phyloP scores from a whole-genome alignment of 805 yeast species.

The Candida peoriensis region DNA sequence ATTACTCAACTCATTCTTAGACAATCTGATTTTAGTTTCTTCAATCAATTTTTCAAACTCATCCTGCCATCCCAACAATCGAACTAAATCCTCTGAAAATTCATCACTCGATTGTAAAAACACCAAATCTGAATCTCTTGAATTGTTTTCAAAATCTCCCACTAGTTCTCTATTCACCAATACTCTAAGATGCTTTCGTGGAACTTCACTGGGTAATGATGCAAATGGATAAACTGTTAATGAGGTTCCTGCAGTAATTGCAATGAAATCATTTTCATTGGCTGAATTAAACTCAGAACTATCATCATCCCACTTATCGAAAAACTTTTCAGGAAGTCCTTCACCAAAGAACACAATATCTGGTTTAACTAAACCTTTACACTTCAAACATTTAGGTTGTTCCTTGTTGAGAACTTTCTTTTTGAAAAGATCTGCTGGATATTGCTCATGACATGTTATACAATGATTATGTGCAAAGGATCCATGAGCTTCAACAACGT shows the following conservation, averaged over 20 bases:
- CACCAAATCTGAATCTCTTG: conserved; percentile 58
- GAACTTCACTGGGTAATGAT: conserved; percentile 64
- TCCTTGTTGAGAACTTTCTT: conserved; percentile 29
- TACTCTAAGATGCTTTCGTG: conserved; percentile 44
- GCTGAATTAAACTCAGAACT: conserved; percentile 14
- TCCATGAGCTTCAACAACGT: conserved; percentile 89
- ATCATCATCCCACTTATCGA: conserved; percentile 61
- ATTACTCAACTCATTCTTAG: conserved; percentile 20
- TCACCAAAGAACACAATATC: conserved; percentile 96
- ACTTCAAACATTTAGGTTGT: conserved; percentile 48
- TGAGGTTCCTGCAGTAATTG: conserved; percentile 90
- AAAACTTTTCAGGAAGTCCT: conserved; percentile 66
- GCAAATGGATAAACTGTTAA: conserved; percentile 91
- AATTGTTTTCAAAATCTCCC: conserved; percentile 57
- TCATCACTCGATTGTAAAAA: conserved; percentile 60
- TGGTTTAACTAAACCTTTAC: conserved; percentile 81
- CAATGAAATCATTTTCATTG: conserved; percentile 49
- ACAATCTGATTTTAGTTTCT: conserved; percentile 10
- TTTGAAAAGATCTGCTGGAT: conserved; percentile 43
- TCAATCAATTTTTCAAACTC: conserved; percentile 42
- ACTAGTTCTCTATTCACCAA: conserved; percentile 72
- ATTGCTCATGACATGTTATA: conserved; percentile 60
- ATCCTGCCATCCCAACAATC: conserved; percentile 57
- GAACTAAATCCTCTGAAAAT: conserved; percentile 50
- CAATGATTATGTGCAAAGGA: conserved; percentile 85